phyloP scores from a whole-genome alignment of 1,284 basidiomycete species.

The Coniferiporia sulphurascens region DNA sequence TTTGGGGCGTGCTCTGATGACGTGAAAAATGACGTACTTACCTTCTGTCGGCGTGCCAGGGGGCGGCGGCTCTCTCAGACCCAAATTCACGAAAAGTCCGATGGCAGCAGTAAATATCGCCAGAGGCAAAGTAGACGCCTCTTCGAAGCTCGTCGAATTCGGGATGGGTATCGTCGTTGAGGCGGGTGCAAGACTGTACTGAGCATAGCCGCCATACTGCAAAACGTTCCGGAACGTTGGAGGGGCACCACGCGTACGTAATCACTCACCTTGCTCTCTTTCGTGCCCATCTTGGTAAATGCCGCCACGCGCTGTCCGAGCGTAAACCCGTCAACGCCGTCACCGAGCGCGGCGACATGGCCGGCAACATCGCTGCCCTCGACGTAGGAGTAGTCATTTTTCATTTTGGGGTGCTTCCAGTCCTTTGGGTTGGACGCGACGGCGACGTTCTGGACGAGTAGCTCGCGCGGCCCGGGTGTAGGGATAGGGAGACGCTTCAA shows the following conservation, averaged over 20 bases:
- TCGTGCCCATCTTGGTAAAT: constrained; percentile 24
- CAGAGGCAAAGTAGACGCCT: constrained; percentile 30
- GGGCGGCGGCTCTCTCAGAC: constrained; percentile 18
- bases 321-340: constrained; percentile 19
- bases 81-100: constrained; percentile 27
- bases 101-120: constrained; percentile 32
- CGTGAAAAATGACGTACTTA: neutral
- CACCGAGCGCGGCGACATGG: constrained; percentile 17
- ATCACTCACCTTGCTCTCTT: constrained; percentile 11
- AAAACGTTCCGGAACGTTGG: neutral
- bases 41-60: neutral
- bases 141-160: constrained; percentile 24
- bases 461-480: constrained; percentile 22
- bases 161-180: constrained; percentile 10
- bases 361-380: constrained; percentile 21
- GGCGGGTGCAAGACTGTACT: constrained; percentile 15
- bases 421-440: constrained; percentile 32
- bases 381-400: constrained; percentile 16
- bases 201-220: constrained; percentile 14
- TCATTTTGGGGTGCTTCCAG: constrained; percentile 19
- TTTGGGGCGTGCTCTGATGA: neutral
- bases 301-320: constrained; percentile 22
- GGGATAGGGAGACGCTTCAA: constrained; percentile 17
- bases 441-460: constrained; percentile 31
- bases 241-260: neutral